phyloP scores from a whole-genome alignment of 164 flowering plant species.

The Aristolochia fimbriata region DNA sequence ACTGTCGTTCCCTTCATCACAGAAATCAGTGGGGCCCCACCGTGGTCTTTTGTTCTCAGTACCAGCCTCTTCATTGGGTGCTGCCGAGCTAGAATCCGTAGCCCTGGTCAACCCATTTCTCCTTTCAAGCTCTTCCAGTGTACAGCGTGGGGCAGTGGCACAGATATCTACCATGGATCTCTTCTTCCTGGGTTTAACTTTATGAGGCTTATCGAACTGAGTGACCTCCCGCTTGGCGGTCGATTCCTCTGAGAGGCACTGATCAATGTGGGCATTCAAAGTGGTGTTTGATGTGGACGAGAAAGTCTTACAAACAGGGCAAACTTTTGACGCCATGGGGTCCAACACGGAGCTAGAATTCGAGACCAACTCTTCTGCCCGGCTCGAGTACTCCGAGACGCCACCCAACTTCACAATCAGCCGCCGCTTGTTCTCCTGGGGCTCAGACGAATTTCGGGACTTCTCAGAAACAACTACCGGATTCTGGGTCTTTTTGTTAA shows the following conservation, averaged over 20 bases:
- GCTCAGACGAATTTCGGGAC: neutral
- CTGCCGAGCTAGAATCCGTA: conserved; percentile 18
- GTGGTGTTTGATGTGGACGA: conserved; percentile 88
- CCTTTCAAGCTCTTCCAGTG: conserved; percentile 81
- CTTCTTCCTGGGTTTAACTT: conserved; percentile 58
- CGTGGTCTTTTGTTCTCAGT: conserved; percentile 32
- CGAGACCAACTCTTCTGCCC: conserved; percentile 35
- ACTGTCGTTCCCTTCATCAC: conserved; percentile 31
- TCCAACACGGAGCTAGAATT: conserved; percentile 26
- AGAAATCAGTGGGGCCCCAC: conserved; percentile 14
- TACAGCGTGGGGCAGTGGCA: conserved; percentile 50
- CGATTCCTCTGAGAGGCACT: conserved; percentile 70
- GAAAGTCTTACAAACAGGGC: conserved; percentile 91
- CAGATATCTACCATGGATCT: conserved; percentile 68
- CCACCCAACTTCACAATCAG: conserved; percentile 8
- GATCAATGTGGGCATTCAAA: conserved; percentile 96
- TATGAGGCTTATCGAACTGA: conserved; percentile 27
- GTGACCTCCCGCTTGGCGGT: conserved; percentile 29
- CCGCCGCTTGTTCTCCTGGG: conserved; percentile 6
- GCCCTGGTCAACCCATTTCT: conserved; percentile 84
- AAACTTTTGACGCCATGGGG: conserved; percentile 70
- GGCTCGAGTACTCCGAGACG: conserved; percentile 22
- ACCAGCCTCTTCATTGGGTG: conserved; percentile 14
- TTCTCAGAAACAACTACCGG: conserved; percentile 1
- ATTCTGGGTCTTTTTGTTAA: neutral